Base-by-base conservation (phyloP, 73 alveolate species). In the Paramecium sexaurelia region DNA sequence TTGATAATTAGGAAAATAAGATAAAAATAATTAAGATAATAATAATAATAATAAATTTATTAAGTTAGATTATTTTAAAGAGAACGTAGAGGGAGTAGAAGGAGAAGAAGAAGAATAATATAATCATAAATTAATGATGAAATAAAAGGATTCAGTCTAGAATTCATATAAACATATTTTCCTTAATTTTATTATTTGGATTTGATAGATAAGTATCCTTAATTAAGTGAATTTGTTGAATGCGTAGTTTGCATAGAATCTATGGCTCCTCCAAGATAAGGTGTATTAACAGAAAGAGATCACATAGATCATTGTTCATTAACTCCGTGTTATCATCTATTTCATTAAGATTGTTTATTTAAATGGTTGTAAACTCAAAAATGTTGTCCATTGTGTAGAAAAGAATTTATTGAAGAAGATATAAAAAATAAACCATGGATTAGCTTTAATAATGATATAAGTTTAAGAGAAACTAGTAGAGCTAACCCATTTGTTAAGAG, bases 321-420 rank as follows among this genome's bases (percentile, higher is more conserved):
- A 6, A 78, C 90, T 41, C 90, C 90, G 1, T 78, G 90, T 78
- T 78, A 22, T 78, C 90, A 78, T 78, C n/a, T 78, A 45, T 78
- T 78, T 78, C 90, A 78, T 78, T 45, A 78, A 7, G 43, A 78
- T 40, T 78, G 90, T 40, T 43, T 78, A 24, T 78, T 41, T 9
- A 78, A 39, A 78, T 78, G 90, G 90, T 45, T 78, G 19, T 7
- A 39, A 15, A 78, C 68, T 22, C 29, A 78, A 26, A 78, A 45
- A 45, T 40, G 71, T 78, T 78, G 90, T 78, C 90, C 90, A 1
- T 22, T 78, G 4, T 78, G 90, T 45, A 19, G 90, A 20, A 78
- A 43, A 43, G 68, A 37, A 33, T 78, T 78, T 26, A 22, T 10
- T 7, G 90, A 78, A 40, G 2, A 45, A 9, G 43, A 78, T 0